phyloP scores from a whole-genome alignment of 495 filamentous ascomycete species.

The Aspergillus incahuasiensis region DNA sequence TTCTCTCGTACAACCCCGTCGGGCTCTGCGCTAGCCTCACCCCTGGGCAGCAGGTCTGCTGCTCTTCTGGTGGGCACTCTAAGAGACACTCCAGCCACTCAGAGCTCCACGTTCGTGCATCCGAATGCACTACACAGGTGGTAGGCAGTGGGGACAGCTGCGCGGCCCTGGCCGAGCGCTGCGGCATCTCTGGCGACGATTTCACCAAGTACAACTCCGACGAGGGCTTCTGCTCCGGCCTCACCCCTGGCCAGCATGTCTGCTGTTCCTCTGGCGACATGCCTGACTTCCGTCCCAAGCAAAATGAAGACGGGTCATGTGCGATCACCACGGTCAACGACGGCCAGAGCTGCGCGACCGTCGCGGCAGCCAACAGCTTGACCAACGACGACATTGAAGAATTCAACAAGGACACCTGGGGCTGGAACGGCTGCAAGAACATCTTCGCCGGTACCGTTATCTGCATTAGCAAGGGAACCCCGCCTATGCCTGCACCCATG shows the following conservation, averaged over 20 bases:
- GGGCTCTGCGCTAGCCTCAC: too few species aligned
- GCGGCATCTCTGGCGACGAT: slow-evolving; percentile 35
- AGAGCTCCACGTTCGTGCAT: background rate
- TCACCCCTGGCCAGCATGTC: slow-evolving; percentile 33
- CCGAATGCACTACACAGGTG: slow-evolving; percentile 9
- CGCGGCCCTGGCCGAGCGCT: slow-evolving; percentile 31
- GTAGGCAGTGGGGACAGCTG: slow-evolving; percentile 35
- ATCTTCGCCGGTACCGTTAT: slow-evolving; percentile 27
- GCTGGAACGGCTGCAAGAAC: slow-evolving; percentile 41
- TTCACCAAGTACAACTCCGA: slow-evolving; percentile 40
- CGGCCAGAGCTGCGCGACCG: slow-evolving; percentile 26
- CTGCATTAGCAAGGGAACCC: slow-evolving; percentile 42
- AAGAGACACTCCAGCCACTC: background rate
- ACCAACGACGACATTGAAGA: slow-evolving; percentile 26
- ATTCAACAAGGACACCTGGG: slow-evolving; percentile 42
- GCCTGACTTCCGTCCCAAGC: slow-evolving; percentile 37
- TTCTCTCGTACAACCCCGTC: too few species aligned
- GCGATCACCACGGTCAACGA: slow-evolving; percentile 24
- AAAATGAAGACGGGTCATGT: slow-evolving; percentile 40
- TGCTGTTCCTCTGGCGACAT: slow-evolving; percentile 44
- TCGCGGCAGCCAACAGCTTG: slow-evolving; percentile 26
- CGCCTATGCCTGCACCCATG: slow-evolving; percentile 41
- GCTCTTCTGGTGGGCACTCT: too few species aligned
- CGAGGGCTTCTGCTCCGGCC: slow-evolving; percentile 29
- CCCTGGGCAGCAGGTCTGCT: too few species aligned